Conservation (phyloP, 176 grass and related monocot species). For the Cenchrus americanus region DNA sequence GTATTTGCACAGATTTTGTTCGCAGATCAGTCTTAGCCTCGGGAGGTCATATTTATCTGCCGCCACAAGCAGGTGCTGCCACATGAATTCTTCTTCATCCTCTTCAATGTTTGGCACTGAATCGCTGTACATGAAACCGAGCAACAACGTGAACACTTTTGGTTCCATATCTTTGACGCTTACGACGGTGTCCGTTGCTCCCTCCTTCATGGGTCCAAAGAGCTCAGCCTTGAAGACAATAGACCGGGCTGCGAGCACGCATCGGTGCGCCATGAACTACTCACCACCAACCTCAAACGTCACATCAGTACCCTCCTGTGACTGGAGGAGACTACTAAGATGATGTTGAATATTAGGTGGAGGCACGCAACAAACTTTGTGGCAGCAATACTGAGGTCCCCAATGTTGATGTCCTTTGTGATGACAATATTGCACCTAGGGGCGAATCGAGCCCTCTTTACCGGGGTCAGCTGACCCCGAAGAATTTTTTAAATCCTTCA, state of each 20-base stretch:
- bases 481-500: no score
- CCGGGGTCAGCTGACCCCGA: no score
- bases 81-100: neutral
- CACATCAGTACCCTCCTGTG: slow-evolving; percentile 20
- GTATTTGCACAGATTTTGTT: neutral
- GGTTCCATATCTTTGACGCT: slow-evolving; percentile 12
- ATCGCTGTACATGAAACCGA: slow-evolving; percentile 36
- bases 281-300: slow-evolving; percentile 10
- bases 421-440: neutral
- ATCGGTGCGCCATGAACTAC: neutral
- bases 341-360: neutral
- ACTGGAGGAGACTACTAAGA: neutral
- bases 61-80: slow-evolving; percentile 45
- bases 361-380: neutral
- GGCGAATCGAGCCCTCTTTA: no score
- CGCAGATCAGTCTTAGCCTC: slow-evolving; percentile 32
- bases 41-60: slow-evolving; percentile 44
- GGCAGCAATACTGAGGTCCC: neutral
- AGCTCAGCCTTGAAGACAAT: slow-evolving; percentile 2
- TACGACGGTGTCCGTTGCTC: neutral
- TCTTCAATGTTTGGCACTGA: slow-evolving; percentile 11
- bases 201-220: slow-evolving; percentile 34
- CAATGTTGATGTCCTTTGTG: no score
- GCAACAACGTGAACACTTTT: neutral
- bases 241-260: neutral